Evolutionary conservation across 2,329 filamentous ascomycete genomes (phyloP).

Genomic region (Pseudogymnoascus sp.): DNA sequence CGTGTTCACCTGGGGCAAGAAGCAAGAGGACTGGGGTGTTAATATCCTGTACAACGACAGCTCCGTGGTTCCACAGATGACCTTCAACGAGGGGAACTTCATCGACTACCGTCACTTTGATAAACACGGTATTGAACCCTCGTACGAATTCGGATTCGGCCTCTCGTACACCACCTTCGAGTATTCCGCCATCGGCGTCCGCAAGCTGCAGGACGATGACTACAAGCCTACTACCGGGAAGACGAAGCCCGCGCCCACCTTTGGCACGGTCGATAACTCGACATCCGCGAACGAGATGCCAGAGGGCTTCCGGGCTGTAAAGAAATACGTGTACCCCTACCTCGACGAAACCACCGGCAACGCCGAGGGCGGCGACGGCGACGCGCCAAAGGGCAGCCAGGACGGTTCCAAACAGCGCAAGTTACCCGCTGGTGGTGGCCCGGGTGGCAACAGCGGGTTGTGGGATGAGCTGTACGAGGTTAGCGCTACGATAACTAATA

Average conservation of each 20-base stretch:
- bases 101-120: conserved; percentile 79
- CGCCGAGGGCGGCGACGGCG: conserved; percentile 19
- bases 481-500: conserved; percentile 47
- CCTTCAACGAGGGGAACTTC: conserved; percentile 70
- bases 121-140: conserved; percentile 41
- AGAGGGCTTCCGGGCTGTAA: conserved; percentile 35
- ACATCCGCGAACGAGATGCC: conserved; percentile 63
- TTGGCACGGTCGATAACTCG: conserved; percentile 55
- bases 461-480: conserved; percentile 48
- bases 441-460: conserved; percentile 45
- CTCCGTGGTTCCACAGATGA: conserved; percentile 55
- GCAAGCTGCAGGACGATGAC: conserved; percentile 15
- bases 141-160: conserved; percentile 76
- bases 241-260: conserved; percentile 53
- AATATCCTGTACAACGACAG: conserved; percentile 32
- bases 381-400: conserved; percentile 34
- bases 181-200: conserved; percentile 57
- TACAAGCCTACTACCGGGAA: conserved; percentile 48
- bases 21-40: conserved; percentile 33
- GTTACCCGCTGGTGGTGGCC: conserved; percentile 39
- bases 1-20: conserved; percentile 69
- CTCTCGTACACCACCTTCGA: conserved; percentile 72
- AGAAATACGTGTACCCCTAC: conserved; percentile 46
- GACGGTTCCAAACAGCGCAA: conserved; percentile 39
- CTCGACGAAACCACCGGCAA: conserved; percentile 35